These are phyloP conservation scores for Boeremia exigua DNA, from an alignment of 2,329 filamentous ascomycete species.

Conservation along the genomic window DNA sequence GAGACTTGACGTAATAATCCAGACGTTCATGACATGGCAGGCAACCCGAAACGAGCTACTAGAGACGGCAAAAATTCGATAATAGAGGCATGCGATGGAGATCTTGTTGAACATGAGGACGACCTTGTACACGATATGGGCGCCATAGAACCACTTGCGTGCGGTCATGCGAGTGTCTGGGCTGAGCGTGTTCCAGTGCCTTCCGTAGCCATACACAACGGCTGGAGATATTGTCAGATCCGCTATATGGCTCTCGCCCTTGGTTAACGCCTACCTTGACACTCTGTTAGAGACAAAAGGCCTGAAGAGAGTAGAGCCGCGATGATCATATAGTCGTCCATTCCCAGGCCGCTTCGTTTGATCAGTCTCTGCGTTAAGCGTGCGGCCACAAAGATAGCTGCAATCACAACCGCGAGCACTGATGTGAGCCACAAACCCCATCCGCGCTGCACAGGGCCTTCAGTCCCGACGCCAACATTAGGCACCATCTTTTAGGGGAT, in stretches of 20 bases:
- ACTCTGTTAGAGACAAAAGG: conserved; percentile 30
- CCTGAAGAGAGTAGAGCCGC: conserved; percentile 25
- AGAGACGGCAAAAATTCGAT: conserved; percentile 42
- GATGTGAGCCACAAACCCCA: conserved; percentile 32
- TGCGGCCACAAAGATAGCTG: conserved; percentile 25
- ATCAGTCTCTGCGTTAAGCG: conserved; percentile 24
- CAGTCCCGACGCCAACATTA: conserved; percentile 30
- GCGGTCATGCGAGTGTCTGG: conserved; percentile 23
- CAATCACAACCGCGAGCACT: conserved; percentile 27
- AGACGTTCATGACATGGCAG: conserved; percentile 32
- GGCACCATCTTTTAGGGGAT: conserved; percentile 20
- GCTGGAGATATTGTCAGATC: conserved; percentile 14
- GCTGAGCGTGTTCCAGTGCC: conserved; percentile 23
- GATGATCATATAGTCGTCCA: conserved; percentile 35
- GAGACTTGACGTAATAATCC: conserved; percentile 42
- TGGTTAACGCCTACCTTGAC: conserved; percentile 23
- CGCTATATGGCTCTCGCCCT: background rate
- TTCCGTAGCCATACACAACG: conserved; percentile 31
- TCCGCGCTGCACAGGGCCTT: conserved; percentile 29
- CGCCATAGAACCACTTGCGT: conserved; percentile 39
- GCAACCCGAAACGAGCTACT: conserved; percentile 33
- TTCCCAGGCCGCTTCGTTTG: conserved; percentile 26
- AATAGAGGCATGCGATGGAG: conserved; percentile 42
- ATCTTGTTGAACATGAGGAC: conserved; percentile 46
- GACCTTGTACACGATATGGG: conserved; percentile 47